Evolutionary conservation across 2,329 filamentous ascomycete species (phyloP), one percentile per base, ranked within the genome.

Genomic region (Monosporascus sp.): DNA sequence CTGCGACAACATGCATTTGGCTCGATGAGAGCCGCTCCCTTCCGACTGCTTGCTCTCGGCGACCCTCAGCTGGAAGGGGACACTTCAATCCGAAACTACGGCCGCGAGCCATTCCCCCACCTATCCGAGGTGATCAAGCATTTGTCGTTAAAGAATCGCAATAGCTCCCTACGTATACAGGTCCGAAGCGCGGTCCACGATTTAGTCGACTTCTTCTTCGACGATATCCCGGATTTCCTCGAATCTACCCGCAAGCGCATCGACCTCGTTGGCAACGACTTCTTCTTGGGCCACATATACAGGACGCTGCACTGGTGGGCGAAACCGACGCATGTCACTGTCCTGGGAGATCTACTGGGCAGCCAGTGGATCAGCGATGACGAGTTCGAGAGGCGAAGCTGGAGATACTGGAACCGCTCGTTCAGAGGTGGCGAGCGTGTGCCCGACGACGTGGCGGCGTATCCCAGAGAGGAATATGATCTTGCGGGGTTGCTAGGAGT

Each of bases 41-140:
- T 97, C 65, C 83, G 93, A 53, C 82, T 97, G 3, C 85, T 97
- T 15, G 85, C 91, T 1, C 82, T 97, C 22, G 93, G 89, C 55
- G 93, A 97, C 69, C 93, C 93, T 5, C 93, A 97, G 69, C 82
- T 97, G 51, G 93, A 97, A 72, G 93, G 93, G 62, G 90, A 96
- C 67, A 90, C 88, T 2, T 91, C 89, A 6, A 85, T 97, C 25
- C 88, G 86, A 17, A 79, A 77, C 50, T 73, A 75, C 37, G 74
- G 78, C 57, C 69, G 78, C 38, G 74, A 77, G 46, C 68, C 74
- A 1, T 80, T 85, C 49, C 80, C 81, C 1, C 80, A 85, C 60
- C 61, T 80, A 3, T 72, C 70, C 51, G 73, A 69, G 58, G 71
- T 79, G 20, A 67, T 72, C 49, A 68, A 70, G 31, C 80, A 80